These are phyloP conservation scores for Rubia yunnanensis DNA, from an alignment of 257 asterid species.

Conservation along the genomic window DNA sequence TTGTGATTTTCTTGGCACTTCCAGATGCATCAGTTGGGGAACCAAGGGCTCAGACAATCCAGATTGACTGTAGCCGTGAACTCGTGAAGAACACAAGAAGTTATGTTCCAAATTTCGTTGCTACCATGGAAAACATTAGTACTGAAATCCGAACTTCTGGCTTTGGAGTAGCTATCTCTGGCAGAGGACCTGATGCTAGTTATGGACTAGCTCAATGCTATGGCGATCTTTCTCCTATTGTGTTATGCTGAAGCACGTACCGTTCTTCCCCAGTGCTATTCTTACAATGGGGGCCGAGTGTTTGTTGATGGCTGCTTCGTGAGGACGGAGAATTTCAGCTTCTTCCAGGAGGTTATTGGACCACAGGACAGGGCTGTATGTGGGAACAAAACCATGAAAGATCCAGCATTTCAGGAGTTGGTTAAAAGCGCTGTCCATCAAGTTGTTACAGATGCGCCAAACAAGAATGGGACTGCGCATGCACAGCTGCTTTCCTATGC, in stretches of 20 bases:
- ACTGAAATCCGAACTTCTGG: constrained; percentile 47
- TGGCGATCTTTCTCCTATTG: constrained; percentile 63
- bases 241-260: constrained; percentile 78
- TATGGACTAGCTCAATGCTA: constrained; percentile 71
- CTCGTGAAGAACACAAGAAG: constrained; percentile 38
- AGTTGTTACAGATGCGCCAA: constrained; percentile 23
- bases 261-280: constrained; percentile 62
- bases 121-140: constrained; percentile 60
- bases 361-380: constrained; percentile 26
- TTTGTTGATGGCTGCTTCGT: constrained; percentile 82
- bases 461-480: constrained; percentile 21
- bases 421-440: constrained; percentile 29
- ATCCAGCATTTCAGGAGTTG: constrained; percentile 16
- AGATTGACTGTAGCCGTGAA: constrained; percentile 39
- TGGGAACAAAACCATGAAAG: constrained; percentile 28
- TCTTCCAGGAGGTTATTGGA: constrained; percentile 43
- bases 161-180: constrained; percentile 39
- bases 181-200: constrained; percentile 48
- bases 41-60: constrained; percentile 48
- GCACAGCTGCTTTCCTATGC: constrained; percentile 24
- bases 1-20: constrained; percentile 23
- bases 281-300: constrained; percentile 57
- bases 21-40: constrained; percentile 36
- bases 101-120: constrained; percentile 52
- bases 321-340: constrained; percentile 64